Evolutionary conservation across 208 protist genomes (phyloP).

Genomic region (Trypanosoma cruzi): DNA sequence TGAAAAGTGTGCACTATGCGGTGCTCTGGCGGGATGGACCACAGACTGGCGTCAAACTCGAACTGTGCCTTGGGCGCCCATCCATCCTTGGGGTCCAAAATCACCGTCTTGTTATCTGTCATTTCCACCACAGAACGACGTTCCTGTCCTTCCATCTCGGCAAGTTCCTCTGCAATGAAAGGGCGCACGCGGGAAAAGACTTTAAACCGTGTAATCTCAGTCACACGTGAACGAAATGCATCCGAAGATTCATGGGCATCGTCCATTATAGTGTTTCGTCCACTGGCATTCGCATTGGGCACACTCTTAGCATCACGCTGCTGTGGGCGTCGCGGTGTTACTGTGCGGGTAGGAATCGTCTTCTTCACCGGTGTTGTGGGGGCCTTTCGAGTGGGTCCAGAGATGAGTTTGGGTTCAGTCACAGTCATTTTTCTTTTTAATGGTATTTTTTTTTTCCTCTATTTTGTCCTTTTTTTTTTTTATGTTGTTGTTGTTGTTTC

Average conservation of each 20-base stretch:
- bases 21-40: slow-evolving; percentile 89
- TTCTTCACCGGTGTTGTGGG: background rate
- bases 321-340: slow-evolving; percentile 18
- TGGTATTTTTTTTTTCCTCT: background rate
- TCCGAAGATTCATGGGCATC: slow-evolving; percentile 68
- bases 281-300: slow-evolving; percentile 19
- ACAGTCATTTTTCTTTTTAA: slow-evolving; percentile 21
- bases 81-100: slow-evolving; percentile 84
- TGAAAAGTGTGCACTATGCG: slow-evolving; percentile 84
- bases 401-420: slow-evolving; percentile 70
- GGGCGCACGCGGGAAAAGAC: slow-evolving; percentile 86
- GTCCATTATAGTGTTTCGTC: slow-evolving; percentile 36
- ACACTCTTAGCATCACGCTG: slow-evolving; percentile 1
- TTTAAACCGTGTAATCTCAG: slow-evolving; percentile 89
- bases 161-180: slow-evolving; percentile 89
- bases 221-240: slow-evolving; percentile 76
- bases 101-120: slow-evolving; percentile 84
- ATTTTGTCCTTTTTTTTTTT: background rate
- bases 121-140: slow-evolving; percentile 90
- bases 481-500: slow-evolving; percentile 1
- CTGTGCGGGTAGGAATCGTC: background rate
- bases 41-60: slow-evolving; percentile 90
- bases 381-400: slow-evolving; percentile 27
- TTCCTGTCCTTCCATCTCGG: slow-evolving; percentile 85
- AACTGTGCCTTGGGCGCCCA: slow-evolving; percentile 91